Evolutionary conservation across 1,284 basidiomycete genomes (phyloP).

Genomic region (Heterobasidion occidentale): DNA sequence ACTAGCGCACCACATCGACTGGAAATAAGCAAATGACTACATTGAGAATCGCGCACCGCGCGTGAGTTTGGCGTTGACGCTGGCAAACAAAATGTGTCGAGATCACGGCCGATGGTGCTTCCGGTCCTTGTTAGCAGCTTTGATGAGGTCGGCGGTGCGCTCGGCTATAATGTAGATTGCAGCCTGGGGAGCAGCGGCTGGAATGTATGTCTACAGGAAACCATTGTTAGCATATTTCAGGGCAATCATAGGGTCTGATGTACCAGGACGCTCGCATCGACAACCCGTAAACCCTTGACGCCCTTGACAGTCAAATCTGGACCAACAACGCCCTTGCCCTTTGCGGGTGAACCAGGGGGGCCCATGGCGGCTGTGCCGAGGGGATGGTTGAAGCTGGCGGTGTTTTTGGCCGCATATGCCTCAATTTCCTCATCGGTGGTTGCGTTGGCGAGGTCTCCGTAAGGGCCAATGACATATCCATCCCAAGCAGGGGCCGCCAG

Average conservation of each 20-base stretch:
- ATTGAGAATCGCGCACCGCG: too few species aligned
- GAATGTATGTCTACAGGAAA: conserved; percentile 16
- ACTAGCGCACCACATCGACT: too few species aligned
- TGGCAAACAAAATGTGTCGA: too few species aligned
- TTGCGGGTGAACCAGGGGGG: too few species aligned
- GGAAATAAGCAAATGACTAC: too few species aligned
- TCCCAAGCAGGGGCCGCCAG: conserved; percentile 10
- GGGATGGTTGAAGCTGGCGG: neutral
- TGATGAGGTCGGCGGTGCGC: conserved; percentile 19
- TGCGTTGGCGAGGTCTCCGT: conserved; percentile 4
- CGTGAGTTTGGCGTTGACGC: too few species aligned
- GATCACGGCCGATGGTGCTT: neutral
- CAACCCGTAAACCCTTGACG: neutral
- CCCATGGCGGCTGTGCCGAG: neutral
- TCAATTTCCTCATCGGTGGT: conserved; percentile 13
- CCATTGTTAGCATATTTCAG: neutral
- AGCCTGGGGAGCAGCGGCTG: conserved; percentile 26
- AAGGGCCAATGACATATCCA: conserved; percentile 10
- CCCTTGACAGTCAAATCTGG: conserved; percentile 3
- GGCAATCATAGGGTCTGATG: conserved; percentile 1
- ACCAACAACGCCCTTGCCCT: conserved; percentile 3
- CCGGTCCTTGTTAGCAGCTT: neutral
- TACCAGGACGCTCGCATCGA: neutral
- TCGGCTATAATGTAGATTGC: conserved; percentile 28
- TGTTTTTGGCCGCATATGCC: conserved; percentile 8